Conservation (phyloP, 2,329 filamentous ascomycete species). For the Apiospora sp. region DNA sequence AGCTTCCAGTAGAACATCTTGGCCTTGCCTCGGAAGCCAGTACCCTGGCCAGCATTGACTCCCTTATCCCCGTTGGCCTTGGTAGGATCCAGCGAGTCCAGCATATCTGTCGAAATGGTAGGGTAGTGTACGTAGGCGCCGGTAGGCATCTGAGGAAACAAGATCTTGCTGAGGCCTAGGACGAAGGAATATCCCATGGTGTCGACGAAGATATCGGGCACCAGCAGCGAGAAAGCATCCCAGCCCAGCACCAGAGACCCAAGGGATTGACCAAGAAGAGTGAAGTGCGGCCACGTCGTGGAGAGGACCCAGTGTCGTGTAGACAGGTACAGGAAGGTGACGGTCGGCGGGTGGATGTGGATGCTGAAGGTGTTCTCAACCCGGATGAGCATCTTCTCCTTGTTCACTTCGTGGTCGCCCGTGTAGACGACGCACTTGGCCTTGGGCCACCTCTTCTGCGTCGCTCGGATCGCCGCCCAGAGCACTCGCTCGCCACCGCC, state of each 20-base stretch:
- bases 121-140: slow-evolving; percentile 97
- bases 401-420: slow-evolving; percentile 88
- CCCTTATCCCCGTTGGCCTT: slow-evolving; percentile 69
- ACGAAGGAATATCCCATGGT: slow-evolving; percentile 98
- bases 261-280: slow-evolving; percentile 90
- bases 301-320: slow-evolving; percentile 87
- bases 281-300: slow-evolving; percentile 90
- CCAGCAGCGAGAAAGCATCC: slow-evolving; percentile 90
- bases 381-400: slow-evolving; percentile 77
- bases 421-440: slow-evolving; percentile 94
- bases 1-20: slow-evolving; percentile 88
- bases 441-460: slow-evolving; percentile 86
- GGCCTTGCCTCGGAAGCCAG: slow-evolving; percentile 70
- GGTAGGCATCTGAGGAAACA: slow-evolving; percentile 84
- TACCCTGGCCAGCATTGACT: slow-evolving; percentile 83
- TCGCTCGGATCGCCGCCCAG: slow-evolving; percentile 93
- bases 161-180: slow-evolving; percentile 79
- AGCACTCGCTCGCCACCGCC: slow-evolving; percentile 95
- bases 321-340: slow-evolving; percentile 90
- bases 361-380: slow-evolving; percentile 95
- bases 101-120: slow-evolving; percentile 98
- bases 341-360: slow-evolving; percentile 79
- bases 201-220: slow-evolving; percentile 93
- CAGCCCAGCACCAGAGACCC: slow-evolving; percentile 88
- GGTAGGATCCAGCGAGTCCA: slow-evolving; percentile 76